Evolutionary conservation across 768 basidiomycete species (phyloP), one percentile per base, ranked within the genome.

Genomic region (Lepiota subincarnata): DNA sequence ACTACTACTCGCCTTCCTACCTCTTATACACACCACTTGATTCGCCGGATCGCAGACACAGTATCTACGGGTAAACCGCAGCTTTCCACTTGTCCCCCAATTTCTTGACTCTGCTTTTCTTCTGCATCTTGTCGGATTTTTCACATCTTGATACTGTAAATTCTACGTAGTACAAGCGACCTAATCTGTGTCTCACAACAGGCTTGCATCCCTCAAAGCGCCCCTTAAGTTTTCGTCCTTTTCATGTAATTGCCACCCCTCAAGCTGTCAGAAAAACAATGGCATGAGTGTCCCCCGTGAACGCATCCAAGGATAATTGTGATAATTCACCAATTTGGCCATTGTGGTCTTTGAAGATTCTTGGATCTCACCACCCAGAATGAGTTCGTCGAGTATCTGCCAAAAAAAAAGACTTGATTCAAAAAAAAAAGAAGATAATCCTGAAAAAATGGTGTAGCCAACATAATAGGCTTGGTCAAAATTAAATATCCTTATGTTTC

Each of bases 401-500:
- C 10, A 31, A 12, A 18, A 24, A 31, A 12, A 18, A 24, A 43
- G 43, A 34, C 46, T 10, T 36, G 40, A 43, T 12, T 41, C 4
- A 22, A 36, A 16, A 5, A 14, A 6, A 34, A 31, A n/a, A n/a
- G n/a, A n/a, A n/a, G n/a, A 44, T 18, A 2, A 28, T 12, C 14
- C n/a, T 6, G n/a, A n/a, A 24, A 41, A 31, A 40, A 48, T 20
- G 35, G 16, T 24, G 34, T n/a, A 18, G 66, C 69, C 26, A 16
- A 90, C 94, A 3, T 90, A 84, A 66, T 93, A 97, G 1, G 95
- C 96, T 68, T 93, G 91, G 66, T 98, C 90, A 67, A 98, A 98
- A 73, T 97, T 97, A 81, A 97, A 98, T 60, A 98, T 96, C 49
- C 92, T 94, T 60, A 16, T 37, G 36, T 37, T 8, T 11, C n/a